A percentile compares a stretch with the other conserved stretches of the same genome.
phyloP scores from a whole-genome alignment of 495 filamentous ascomycete species.

The Cryomyces minteri region DNA sequence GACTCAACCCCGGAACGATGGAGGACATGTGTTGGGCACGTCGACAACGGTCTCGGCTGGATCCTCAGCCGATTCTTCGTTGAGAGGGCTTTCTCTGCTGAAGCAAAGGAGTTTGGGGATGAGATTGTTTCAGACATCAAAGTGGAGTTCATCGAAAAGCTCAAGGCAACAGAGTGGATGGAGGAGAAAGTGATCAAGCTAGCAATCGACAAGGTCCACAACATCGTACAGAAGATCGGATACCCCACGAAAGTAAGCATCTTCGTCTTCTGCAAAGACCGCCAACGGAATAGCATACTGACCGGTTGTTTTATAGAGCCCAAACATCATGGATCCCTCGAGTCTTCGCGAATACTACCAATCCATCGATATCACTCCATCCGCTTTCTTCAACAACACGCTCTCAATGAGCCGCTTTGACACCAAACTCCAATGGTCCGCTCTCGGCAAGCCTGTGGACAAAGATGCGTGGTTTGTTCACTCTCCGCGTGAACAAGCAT shows the following conservation, averaged over 20 bases:
- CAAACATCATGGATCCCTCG: too few relatives aligned
- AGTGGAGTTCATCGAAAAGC: slow-evolving; percentile 38
- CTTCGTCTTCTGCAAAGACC: too few relatives aligned
- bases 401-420: too few relatives aligned
- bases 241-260: slow-evolving; percentile 34
- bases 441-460: too few relatives aligned
- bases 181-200: slow-evolving; percentile 40
- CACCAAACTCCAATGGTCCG: too few relatives aligned
- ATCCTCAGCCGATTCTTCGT: slow-evolving; percentile 49
- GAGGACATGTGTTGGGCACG: slow-evolving; percentile 42
- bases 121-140: slow-evolving; percentile 54
- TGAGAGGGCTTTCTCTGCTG: slow-evolving; percentile 42
- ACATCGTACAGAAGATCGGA: slow-evolving; percentile 57
- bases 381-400: too few relatives aligned
- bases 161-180: slow-evolving; percentile 49
- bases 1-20: slow-evolving; percentile 47
- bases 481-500: too few relatives aligned
- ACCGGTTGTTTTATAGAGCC: too few relatives aligned
- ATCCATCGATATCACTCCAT: too few relatives aligned
- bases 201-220: slow-evolving; percentile 48
- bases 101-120: slow-evolving; percentile 46
- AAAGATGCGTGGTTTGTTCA: too few relatives aligned
- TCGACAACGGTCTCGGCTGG: slow-evolving; percentile 38
- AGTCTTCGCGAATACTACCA: too few relatives aligned
- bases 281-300: too few relatives aligned